Percentiles rank a stretch among this genome's conserved stretches.
phyloP scores from a whole-genome alignment of 768 basidiomycete genomes.

The Gymnopilus junonius region DNA sequence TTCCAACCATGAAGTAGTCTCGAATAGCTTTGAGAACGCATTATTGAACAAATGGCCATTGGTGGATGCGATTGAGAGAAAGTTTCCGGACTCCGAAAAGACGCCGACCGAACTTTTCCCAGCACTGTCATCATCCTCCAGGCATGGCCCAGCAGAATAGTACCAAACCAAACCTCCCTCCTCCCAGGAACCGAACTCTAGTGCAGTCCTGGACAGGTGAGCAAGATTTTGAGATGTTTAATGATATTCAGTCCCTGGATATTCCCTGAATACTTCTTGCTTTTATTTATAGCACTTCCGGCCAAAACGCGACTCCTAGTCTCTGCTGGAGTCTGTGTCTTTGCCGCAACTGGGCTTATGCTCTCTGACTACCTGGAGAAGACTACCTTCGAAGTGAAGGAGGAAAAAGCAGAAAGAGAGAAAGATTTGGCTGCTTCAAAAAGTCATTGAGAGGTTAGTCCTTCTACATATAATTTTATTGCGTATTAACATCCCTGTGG shows the following conservation, averaged over 20 bases:
- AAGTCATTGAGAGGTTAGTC: background rate
- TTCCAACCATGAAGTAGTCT: too few species aligned
- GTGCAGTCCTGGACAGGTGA: conserved; percentile 44
- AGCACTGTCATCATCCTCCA: background rate
- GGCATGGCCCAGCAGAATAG: background rate
- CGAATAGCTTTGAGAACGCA: too few species aligned
- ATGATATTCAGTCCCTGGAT: background rate
- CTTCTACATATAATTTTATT: too few species aligned
- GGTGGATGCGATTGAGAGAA: too few species aligned
- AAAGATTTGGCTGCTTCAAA: background rate
- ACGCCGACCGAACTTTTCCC: background rate
- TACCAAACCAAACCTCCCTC: background rate
- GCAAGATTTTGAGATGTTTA: background rate
- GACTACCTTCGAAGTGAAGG: conserved; percentile 30
- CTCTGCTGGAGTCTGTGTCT: conserved; percentile 50
- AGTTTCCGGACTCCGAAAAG: background rate
- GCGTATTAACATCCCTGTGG: too few species aligned
- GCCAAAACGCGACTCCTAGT: conserved; percentile 55
- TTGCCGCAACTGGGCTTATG: conserved; percentile 50
- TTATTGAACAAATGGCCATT: background rate
- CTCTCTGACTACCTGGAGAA: conserved; percentile 58
- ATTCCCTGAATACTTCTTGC: conserved; percentile 6
- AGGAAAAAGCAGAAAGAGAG: background rate
- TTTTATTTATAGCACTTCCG: conserved; percentile 47
- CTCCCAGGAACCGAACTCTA: conserved; percentile 33